Base-by-base conservation (phyloP, 2,329 filamentous ascomycete genomes). In the Lasiodiplodia sp. region DNA sequence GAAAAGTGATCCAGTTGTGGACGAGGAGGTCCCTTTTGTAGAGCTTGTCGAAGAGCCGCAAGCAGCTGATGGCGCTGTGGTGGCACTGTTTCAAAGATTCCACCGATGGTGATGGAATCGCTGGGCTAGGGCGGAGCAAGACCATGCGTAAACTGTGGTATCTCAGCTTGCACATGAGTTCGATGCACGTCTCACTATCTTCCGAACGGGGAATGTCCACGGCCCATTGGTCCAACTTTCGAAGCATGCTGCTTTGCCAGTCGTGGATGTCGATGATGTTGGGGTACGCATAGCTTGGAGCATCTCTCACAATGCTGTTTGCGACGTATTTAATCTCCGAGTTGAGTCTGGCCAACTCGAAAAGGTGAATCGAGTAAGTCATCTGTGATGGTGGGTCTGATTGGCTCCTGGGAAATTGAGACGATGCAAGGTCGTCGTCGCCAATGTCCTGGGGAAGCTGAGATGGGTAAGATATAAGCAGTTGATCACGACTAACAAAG, bases 281-380 rank as follows among this genome's bases (percentile, higher is more conserved):
- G 58, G 14, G 85, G 47, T 83, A 85, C 0, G 85, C 83, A 65
- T 86, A 87, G 7, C 75, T 74, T 0, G 85, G 85, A 0, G 80
- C 77, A 4, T 81, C 78, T 28, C 82, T 78, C n/a, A 81, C 80
- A 65, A 87, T 81, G 65, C 85, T 86, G 66, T 87, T 85, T 44
- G 85, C 82, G 2, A 87, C 79, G 58, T 86, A 87, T 74, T 87
- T 87, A n/a, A 87, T 86, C 71, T 87, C 86, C 0, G 86, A 87
- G 68, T 86, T 87, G 6, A 87, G 76, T 21, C 79, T 82, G 0
- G 82, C 77, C 0, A 84, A 78, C 58, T 75, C 79, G 72, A 87
- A 86, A 0, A 87, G 73, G 60, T 86, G 85, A 8, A 86, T 80
- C 0, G 84, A 81, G 60, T 79, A 84, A 0, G 78, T 73, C 71